A percentile compares a stretch with the other conserved stretches of the same genome.
Evolutionary conservation across 805 yeast genomes (phyloP).

Genomic region (Lipomyces mesembrius): DNA sequence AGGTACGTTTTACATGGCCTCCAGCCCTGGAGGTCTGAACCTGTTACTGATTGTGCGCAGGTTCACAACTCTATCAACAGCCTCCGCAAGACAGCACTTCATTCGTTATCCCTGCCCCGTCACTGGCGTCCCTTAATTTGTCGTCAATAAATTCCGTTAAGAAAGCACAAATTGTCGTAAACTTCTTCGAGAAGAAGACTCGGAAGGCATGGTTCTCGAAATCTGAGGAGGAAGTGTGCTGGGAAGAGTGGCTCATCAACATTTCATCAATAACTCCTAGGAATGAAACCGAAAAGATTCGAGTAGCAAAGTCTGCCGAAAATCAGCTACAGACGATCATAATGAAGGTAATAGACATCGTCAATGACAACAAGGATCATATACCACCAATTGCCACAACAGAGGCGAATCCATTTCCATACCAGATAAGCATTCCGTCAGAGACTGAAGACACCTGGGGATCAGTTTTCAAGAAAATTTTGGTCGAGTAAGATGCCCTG

Average conservation of each 20-base stretch:
- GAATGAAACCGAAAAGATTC: conserved; percentile 32
- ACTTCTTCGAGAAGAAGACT: conserved; percentile 43
- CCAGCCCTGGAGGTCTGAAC: neutral
- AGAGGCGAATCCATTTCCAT: conserved; percentile 70
- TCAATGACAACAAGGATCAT: conserved; percentile 63
- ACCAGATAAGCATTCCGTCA: conserved; percentile 47
- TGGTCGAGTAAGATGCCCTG: conserved; percentile 31
- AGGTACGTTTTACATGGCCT: neutral
- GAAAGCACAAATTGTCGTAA: conserved; percentile 18
- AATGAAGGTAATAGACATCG: conserved; percentile 55
- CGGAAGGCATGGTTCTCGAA: conserved; percentile 62
- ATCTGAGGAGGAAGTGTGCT: conserved; percentile 54
- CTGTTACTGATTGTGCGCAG: neutral
- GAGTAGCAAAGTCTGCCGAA: conserved; percentile 20
- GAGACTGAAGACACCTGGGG: conserved; percentile 44
- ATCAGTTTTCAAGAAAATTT: conserved; percentile 46
- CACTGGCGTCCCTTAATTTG: conserved; percentile 27
- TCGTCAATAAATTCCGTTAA: conserved; percentile 18
- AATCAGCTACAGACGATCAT: conserved; percentile 51
- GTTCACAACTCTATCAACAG: conserved; percentile 1
- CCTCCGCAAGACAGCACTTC: conserved; percentile 1
- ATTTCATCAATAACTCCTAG: conserved; percentile 52
- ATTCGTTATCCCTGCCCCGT: conserved; percentile 25
- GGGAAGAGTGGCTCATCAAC: conserved; percentile 74
- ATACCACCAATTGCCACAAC: conserved; percentile 75